Percentiles rank a stretch among this genome's conserved stretches.
These are phyloP conservation scores for Aspergillus sclerotialis DNA, from an alignment of 2,329 filamentous ascomycete genomes.

Conservation along the genomic window DNA sequence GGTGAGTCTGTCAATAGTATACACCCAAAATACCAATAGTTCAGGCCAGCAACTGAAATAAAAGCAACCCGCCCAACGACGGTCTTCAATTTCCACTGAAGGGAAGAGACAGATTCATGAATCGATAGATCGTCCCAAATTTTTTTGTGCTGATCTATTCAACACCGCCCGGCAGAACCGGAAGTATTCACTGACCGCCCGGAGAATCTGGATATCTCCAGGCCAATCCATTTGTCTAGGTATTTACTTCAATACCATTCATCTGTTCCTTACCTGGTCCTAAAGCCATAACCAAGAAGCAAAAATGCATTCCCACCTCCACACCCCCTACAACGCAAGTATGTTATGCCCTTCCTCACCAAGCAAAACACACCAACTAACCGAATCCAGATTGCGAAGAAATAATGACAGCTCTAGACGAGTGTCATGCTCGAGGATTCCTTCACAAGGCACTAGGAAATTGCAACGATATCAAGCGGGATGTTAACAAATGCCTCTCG, in stretches of 20 bases:
- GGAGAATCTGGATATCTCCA: no score
- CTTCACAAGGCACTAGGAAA: conserved; percentile 83
- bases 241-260: no score
- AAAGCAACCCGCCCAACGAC: neutral
- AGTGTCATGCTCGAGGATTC: conserved; percentile 90
- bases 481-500: conserved; percentile 79
- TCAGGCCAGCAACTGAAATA: no score
- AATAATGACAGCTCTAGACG: conserved; percentile 86
- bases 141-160: conserved; percentile 22
- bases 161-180: conserved; percentile 27
- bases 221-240: no score
- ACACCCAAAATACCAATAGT: no score
- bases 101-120: conserved; percentile 3
- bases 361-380: conserved; percentile 7
- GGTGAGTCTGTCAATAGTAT: no score
- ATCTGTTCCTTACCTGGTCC: conserved; percentile 6
- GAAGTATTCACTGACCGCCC: conserved; percentile 19
- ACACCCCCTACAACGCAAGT: conserved; percentile 89
- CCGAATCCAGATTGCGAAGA: conserved; percentile 72
- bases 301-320: conserved; percentile 93
- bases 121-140: conserved; percentile 11
- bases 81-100: conserved; percentile 1
- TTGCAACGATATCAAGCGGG: conserved; percentile 79
- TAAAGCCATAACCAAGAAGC: conserved; percentile 5
- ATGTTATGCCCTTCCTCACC: conserved; percentile 23